A percentile compares a stretch with the other conserved stretches of the same genome.
phyloP scores from a whole-genome alignment of 495 filamentous ascomycete genomes.

The Hypoxylon rickii region DNA sequence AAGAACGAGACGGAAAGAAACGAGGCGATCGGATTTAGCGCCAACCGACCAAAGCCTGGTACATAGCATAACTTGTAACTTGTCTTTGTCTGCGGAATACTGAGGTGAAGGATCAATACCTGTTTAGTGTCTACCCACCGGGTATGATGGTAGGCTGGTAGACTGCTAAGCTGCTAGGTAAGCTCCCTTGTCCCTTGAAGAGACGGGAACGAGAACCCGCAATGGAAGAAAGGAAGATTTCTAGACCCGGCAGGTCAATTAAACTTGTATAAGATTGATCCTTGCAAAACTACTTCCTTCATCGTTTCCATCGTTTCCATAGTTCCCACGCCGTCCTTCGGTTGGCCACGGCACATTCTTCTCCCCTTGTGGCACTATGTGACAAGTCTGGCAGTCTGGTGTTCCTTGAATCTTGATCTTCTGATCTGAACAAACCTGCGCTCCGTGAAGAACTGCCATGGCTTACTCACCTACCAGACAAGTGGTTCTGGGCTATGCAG shows the following conservation, averaged over 20 bases:
- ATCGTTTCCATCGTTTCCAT: too few species aligned
- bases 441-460: background rate
- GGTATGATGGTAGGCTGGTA: too few species aligned
- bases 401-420: conserved; percentile 27
- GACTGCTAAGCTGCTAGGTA: too few species aligned
- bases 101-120: too few species aligned
- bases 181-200: too few species aligned
- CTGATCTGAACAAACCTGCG: conserved; percentile 13
- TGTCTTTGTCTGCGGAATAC: too few species aligned
- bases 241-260: conserved; percentile 32
- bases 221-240: conserved; percentile 25
- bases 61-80: too few species aligned
- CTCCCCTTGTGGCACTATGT: conserved; percentile 8
- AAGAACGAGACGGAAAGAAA: too few species aligned
- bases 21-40: too few species aligned
- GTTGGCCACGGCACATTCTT: conserved; percentile 28
- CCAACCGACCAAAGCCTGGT: too few species aligned
- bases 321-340: conserved; percentile 19
- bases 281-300: conserved; percentile 17
- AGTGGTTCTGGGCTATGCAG: conserved; percentile 21
- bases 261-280: background rate
- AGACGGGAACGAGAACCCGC: background rate
- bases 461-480: background rate
- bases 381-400: too few species aligned
- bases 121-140: too few species aligned